Conservation (phyloP, 1,284 basidiomycete genomes). For the Rhodofomes roseus region DNA sequence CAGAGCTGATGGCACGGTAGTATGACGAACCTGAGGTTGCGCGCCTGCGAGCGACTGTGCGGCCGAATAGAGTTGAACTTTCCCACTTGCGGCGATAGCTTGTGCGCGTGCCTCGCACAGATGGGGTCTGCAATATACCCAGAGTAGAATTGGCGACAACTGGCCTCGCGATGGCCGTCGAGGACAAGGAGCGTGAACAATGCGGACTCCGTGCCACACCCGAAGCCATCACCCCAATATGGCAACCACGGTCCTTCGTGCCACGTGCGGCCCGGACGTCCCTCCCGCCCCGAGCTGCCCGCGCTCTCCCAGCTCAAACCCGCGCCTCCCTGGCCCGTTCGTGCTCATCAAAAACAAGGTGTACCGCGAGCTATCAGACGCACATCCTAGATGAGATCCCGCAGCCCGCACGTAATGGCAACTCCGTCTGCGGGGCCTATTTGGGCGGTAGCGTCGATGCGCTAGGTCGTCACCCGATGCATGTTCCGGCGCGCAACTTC, state of each 20-base stretch:
- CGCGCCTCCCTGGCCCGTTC: background rate
- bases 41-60: background rate
- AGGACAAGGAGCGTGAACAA: background rate
- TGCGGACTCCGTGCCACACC: background rate
- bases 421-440: background rate
- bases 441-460: background rate
- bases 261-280: background rate
- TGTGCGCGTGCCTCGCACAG: background rate
- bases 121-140: background rate
- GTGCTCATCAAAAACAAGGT: background rate
- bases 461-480: background rate
- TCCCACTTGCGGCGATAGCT: background rate
- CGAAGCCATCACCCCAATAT: background rate
- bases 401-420: background rate
- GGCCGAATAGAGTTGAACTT: background rate
- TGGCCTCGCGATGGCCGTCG: background rate
- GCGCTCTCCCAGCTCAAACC: background rate
- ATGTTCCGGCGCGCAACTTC: background rate
- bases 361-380: background rate
- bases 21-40: slow-evolving; percentile 2
- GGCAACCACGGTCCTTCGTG: background rate
- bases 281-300: background rate
- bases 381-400: background rate
- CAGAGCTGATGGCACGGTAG: background rate
- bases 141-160: background rate